Percentiles rank a stretch among this genome's conserved stretches.
These are phyloP conservation scores for Teunomyces cretensis DNA, from an alignment of 805 yeast genomes.

Conservation along the genomic window DNA sequence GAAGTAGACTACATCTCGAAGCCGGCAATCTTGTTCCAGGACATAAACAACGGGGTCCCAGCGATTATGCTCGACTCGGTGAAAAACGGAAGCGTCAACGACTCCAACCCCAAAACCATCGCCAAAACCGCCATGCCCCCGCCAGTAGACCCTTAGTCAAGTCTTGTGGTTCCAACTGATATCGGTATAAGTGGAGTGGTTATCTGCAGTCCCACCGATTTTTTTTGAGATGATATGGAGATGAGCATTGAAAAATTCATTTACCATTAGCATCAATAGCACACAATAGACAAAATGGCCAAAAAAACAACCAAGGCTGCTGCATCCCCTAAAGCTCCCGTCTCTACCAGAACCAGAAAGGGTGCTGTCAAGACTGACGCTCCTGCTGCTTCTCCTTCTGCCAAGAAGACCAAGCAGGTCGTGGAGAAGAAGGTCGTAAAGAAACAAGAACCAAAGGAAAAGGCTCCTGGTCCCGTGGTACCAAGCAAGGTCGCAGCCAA, in stretches of 20 bases:
- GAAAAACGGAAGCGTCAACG: conserved; percentile 12
- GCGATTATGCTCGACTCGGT: conserved; percentile 40
- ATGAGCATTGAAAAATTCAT: conserved; percentile 1
- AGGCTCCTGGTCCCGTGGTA: not conserved
- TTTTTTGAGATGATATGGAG: conserved; percentile 6
- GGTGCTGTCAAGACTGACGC: conserved; percentile 17
- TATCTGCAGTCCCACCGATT: not conserved
- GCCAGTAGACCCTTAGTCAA: not conserved
- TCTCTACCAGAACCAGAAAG: conserved; percentile 20
- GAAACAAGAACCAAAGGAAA: not conserved
- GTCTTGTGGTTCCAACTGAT: not conserved
- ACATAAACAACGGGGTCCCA: conserved; percentile 39
- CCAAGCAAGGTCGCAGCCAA: conserved; percentile 23
- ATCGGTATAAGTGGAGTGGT: not conserved
- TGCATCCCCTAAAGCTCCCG: conserved; percentile 16
- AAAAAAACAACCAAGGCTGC: conserved; percentile 1
- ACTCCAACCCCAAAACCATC: conserved; percentile 13
- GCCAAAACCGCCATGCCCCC: conserved; percentile 41
- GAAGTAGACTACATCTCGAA: conserved; percentile 24
- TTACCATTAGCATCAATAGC: not conserved
- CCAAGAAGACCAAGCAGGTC: conserved; percentile 9
- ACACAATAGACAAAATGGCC: conserved; percentile 3
- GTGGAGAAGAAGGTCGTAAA: conserved; percentile 5
- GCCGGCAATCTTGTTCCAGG: conserved; percentile 38
- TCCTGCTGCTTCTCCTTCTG: conserved; percentile 22